Percentiles rank a stretch among this genome's conserved stretches.
Conservation (phyloP, 2,329 filamentous ascomycete species). For the Byssoonygena ceratinophila region DNA sequence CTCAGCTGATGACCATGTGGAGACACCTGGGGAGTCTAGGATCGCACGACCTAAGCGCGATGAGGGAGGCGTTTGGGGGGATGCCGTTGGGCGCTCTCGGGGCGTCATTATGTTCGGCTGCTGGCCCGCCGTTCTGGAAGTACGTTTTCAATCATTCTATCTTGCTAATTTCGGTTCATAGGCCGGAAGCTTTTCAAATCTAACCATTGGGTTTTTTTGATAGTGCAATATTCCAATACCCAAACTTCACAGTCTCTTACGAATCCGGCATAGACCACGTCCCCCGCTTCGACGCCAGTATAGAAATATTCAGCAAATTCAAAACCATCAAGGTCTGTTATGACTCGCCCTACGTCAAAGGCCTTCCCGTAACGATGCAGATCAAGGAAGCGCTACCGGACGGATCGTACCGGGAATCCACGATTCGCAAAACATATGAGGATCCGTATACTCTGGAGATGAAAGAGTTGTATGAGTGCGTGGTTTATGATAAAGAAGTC, state of each 20-base stretch:
- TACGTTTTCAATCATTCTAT: conserved; percentile 5
- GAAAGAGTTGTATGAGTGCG: conserved; percentile 31
- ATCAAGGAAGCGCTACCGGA: conserved; percentile 38
- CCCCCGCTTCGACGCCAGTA: conserved; percentile 29
- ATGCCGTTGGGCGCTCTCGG: conserved; percentile 38
- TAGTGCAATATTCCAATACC: conserved; percentile 27
- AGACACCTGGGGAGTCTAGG: conserved; percentile 40
- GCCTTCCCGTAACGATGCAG: conserved; percentile 43
- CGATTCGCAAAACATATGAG: conserved; percentile 39
- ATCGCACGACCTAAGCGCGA: conserved; percentile 44
- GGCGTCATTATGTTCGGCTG: conserved; percentile 24
- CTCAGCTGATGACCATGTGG: conserved; percentile 25
- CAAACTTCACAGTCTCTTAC: conserved; percentile 44
- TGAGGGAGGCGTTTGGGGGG: conserved; percentile 43
- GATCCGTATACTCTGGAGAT: conserved; percentile 39
- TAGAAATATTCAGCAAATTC: conserved; percentile 39
- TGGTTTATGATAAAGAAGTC: conserved; percentile 30
- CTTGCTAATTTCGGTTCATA: background rate
- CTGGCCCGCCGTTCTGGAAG: conserved; percentile 28
- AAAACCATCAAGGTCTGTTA: conserved; percentile 47
- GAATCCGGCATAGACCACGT: conserved; percentile 47
- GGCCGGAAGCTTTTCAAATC: conserved; percentile 12
- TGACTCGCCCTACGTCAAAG: conserved; percentile 51
- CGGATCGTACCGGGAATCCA: conserved; percentile 32
- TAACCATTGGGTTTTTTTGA: conserved; percentile 19